A percentile compares a stretch with the other conserved stretches of the same genome.
Evolutionary conservation across 495 filamentous ascomycete genomes (phyloP).

Genomic region (Aspergillus nidulans): DNA sequence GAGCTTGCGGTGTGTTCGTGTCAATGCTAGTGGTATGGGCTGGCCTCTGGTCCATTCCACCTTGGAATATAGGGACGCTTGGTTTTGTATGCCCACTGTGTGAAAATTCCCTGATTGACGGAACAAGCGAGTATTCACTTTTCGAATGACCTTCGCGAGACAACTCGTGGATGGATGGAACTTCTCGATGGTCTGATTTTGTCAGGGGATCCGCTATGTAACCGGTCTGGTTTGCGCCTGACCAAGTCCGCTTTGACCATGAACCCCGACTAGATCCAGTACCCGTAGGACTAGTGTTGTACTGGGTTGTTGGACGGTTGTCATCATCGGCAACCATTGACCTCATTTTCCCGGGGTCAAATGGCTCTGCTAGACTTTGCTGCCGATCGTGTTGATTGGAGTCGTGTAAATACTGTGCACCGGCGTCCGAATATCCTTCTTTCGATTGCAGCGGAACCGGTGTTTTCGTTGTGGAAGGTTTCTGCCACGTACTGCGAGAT

Average conservation of each 20-base stretch:
- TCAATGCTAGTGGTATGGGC: slow-evolving; percentile 30
- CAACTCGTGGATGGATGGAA: slow-evolving; percentile 41
- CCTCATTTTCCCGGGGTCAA: slow-evolving; percentile 37
- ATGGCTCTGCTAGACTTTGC: slow-evolving; percentile 31
- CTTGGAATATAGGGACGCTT: slow-evolving; percentile 34
- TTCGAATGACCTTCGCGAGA: slow-evolving; percentile 39
- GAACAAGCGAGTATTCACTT: slow-evolving; percentile 40
- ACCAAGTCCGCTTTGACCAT: slow-evolving; percentile 41
- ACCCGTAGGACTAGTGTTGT: slow-evolving; percentile 37
- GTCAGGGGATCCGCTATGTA: slow-evolving; percentile 36
- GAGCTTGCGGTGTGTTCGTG: slow-evolving; percentile 40
- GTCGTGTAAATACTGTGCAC: slow-evolving; percentile 44
- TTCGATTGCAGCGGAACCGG: slow-evolving; percentile 84
- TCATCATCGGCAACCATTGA: slow-evolving; percentile 43
- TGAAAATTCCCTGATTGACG: slow-evolving; percentile 39
- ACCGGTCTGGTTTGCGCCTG: slow-evolving; percentile 26
- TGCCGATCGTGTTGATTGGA: slow-evolving; percentile 43
- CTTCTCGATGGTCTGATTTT: slow-evolving; percentile 40
- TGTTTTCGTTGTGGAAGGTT: slow-evolving; percentile 53
- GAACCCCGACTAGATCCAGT: slow-evolving; percentile 28
- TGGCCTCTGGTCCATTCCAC: slow-evolving; percentile 34
- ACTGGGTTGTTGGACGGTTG: slow-evolving; percentile 34
- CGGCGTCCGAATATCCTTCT: slow-evolving; percentile 59
- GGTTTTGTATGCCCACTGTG: slow-evolving; percentile 35
- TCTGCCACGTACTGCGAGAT: slow-evolving; percentile 68